Conservation (phyloP, 768 basidiomycete species). For the Kwoniella mangroviensis region DNA sequence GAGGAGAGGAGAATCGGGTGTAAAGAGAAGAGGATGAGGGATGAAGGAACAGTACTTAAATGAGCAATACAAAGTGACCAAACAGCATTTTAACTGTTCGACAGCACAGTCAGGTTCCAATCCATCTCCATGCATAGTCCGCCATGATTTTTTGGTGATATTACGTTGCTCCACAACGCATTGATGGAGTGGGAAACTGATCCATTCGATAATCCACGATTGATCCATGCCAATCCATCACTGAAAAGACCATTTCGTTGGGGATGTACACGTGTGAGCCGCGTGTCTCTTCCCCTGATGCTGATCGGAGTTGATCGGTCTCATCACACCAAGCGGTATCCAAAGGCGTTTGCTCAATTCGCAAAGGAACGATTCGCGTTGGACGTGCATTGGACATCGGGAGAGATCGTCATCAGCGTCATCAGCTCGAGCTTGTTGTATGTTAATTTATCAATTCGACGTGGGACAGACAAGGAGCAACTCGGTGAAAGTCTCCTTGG, state of each 20-base stretch:
- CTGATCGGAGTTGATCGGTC: conserved; percentile 12
- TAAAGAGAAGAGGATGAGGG: conserved; percentile 3
- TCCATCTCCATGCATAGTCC: background rate
- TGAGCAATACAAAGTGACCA: background rate
- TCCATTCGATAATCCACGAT: conserved; percentile 14
- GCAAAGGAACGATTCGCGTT: conserved; percentile 7
- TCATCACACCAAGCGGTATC: background rate
- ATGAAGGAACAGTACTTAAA: conserved; percentile 10
- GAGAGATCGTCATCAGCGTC: background rate
- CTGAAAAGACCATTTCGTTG: conserved; percentile 15
- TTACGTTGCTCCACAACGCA: conserved; percentile 14
- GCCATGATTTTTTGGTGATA: background rate
- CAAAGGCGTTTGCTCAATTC: background rate
- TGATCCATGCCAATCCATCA: conserved; percentile 16
- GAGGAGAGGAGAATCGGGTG: background rate
- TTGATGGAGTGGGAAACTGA: background rate
- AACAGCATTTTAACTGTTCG: background rate
- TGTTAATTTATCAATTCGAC: background rate
- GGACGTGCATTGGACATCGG: background rate
- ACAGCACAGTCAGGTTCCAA: background rate
- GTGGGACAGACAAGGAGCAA: background rate
- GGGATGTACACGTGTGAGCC: conserved; percentile 13
- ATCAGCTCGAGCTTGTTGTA: background rate
- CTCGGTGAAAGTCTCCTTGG: background rate
- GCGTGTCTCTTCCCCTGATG: conserved; percentile 1